A percentile compares a stretch with the other conserved stretches of the same genome.
Evolutionary conservation across 1,284 basidiomycete species (phyloP).

Genomic region (Volvariella volvacea): DNA sequence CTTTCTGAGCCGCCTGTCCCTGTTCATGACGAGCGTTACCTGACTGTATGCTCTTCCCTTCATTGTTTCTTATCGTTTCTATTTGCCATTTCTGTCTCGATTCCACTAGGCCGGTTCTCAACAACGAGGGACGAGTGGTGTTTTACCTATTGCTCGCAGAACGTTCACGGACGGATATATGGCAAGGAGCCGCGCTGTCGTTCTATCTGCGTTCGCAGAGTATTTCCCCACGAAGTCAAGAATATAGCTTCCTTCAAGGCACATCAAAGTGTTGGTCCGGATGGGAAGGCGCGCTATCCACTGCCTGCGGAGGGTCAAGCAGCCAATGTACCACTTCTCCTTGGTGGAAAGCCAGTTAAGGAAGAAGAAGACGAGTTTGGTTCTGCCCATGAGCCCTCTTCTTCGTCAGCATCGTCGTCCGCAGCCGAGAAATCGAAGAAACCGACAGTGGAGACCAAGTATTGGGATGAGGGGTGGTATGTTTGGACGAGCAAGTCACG

Average conservation of each 20-base stretch:
- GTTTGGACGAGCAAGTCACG: slow-evolving; percentile 57
- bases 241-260: slow-evolving; percentile 44
- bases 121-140: slow-evolving; percentile 65
- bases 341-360: slow-evolving; percentile 30
- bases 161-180: slow-evolving; percentile 49
- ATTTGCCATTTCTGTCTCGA: slow-evolving; percentile 2
- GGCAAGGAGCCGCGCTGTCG: slow-evolving; percentile 53
- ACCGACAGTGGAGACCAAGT: slow-evolving; percentile 25
- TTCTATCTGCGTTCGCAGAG: slow-evolving; percentile 63
- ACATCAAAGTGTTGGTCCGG: slow-evolving; percentile 28
- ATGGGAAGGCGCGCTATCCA: slow-evolving; percentile 45
- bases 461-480: slow-evolving; percentile 73
- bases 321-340: slow-evolving; percentile 32
- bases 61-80: neutral
- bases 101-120: slow-evolving; percentile 51
- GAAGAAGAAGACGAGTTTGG: slow-evolving; percentile 20
- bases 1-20: neutral
- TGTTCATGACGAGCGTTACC: neutral
- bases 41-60: neutral
- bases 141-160: slow-evolving; percentile 66
- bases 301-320: slow-evolving; percentile 60
- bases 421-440: slow-evolving; percentile 5
- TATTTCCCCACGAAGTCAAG: slow-evolving; percentile 66
- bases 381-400: slow-evolving; percentile 7
- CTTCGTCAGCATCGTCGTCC: slow-evolving; percentile 12